phyloP scores from a whole-genome alignment of 1,284 basidiomycete genomes.

The Irpex sp. region DNA sequence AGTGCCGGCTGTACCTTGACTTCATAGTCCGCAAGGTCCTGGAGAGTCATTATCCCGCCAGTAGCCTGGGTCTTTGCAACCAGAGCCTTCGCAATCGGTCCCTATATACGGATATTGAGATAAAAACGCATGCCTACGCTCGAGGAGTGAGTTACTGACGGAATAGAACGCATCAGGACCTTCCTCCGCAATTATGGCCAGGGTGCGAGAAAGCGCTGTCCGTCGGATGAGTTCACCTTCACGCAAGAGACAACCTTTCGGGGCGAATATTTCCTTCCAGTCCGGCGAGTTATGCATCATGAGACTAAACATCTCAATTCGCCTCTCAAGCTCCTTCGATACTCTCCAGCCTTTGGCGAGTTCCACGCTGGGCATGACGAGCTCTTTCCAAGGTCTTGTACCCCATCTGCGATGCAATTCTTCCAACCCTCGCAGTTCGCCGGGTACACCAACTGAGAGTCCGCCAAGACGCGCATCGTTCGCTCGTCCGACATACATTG shows the following conservation, averaged over 20 bases:
- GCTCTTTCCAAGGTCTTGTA: slow-evolving; percentile 67
- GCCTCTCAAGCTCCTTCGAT: slow-evolving; percentile 66
- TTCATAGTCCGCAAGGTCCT: slow-evolving; percentile 70
- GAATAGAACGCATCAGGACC: slow-evolving; percentile 77
- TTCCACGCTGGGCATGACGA: slow-evolving; percentile 74
- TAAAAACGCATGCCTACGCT: slow-evolving; percentile 5
- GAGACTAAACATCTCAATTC: slow-evolving; percentile 55
- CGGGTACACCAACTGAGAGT: slow-evolving; percentile 80
- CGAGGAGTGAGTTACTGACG: slow-evolving; percentile 35
- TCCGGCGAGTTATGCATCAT: slow-evolving; percentile 77
- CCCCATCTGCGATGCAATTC: slow-evolving; percentile 83
- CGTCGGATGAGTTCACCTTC: slow-evolving; percentile 75
- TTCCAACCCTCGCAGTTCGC: slow-evolving; percentile 82
- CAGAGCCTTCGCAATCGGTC: slow-evolving; percentile 72
- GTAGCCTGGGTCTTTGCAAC: slow-evolving; percentile 61
- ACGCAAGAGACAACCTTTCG: slow-evolving; percentile 64
- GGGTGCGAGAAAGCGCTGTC: slow-evolving; percentile 66
- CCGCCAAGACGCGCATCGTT: slow-evolving; percentile 67
- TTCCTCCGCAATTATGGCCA: slow-evolving; percentile 59
- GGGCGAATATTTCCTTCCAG: slow-evolving; percentile 81
- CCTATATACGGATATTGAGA: slow-evolving; percentile 35
- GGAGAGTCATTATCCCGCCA: slow-evolving; percentile 77
- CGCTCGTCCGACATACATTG: slow-evolving; percentile 69
- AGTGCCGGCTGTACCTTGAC: slow-evolving; percentile 75
- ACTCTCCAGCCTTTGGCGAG: slow-evolving; percentile 80